Percentiles rank a stretch among this genome's conserved stretches.
phyloP scores from a whole-genome alignment of 1,284 basidiomycete species.

The Tylopilus sp. region DNA sequence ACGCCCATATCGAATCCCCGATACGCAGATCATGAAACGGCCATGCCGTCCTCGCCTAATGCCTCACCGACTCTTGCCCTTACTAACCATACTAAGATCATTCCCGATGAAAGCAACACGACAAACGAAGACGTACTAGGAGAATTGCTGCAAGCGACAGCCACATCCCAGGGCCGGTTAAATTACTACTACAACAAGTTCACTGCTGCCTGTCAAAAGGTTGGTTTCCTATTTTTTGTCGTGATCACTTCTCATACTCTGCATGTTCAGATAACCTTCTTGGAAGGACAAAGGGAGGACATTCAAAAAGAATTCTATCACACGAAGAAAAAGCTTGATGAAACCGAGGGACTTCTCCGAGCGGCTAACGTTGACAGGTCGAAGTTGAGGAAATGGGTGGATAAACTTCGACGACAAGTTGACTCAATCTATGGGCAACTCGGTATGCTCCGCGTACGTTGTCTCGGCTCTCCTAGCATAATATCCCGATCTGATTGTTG shows the following conservation, averaged over 20 bases:
- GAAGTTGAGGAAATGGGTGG: constrained; percentile 14
- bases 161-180: constrained; percentile 18
- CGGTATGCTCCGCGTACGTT: constrained; percentile 14
- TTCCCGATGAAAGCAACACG: background rate
- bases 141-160: constrained; percentile 19
- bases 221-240: background rate
- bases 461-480: background rate
- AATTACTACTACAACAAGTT: constrained; percentile 15
- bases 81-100: background rate
- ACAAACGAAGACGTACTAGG: constrained; percentile 1
- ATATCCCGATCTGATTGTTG: constrained; percentile 1
- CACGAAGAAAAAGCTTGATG: constrained; percentile 19
- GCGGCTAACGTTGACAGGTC: constrained; percentile 18
- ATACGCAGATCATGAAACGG: background rate
- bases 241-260: constrained; percentile 1
- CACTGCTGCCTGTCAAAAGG: constrained; percentile 13
- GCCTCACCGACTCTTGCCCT: constrained; percentile 11
- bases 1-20: constrained; percentile 27
- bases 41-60: background rate
- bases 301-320: constrained; percentile 21
- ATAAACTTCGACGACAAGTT: constrained; percentile 9
- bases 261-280: constrained; percentile 11
- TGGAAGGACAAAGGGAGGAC: constrained; percentile 17
- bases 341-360: constrained; percentile 20
- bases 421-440: constrained; percentile 13